Base-by-base conservation (phyloP, 768 basidiomycete species). In the Tulasnella sp. region DNA sequence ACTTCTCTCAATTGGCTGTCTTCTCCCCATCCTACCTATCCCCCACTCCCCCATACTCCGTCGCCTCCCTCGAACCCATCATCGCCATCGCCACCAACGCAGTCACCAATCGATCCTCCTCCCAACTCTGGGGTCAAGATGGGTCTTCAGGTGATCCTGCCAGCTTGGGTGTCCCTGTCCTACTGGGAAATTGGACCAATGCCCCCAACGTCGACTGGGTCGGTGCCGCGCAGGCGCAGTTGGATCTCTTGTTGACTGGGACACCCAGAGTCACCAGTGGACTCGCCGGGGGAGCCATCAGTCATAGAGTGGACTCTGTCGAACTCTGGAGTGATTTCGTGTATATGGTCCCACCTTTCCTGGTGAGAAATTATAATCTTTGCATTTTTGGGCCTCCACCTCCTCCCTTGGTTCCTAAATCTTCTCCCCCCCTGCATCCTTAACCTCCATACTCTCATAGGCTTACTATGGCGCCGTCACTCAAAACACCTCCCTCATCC, bases 381-480 rank as follows among this genome's bases (percentile, higher is more conserved):
- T 22, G 24, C 31, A 44, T 30, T 2, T 22, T 48, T 19, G 27
- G 19, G 29, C 30, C 21, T 25, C 19, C 19, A 53, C 51, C 10
- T 19, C 22, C 51, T 53, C 7, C 34, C 34, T 38, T 38, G n/a
- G n/a, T n/a, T n/a, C n/a, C n/a, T n/a, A n/a, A n/a, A n/a, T n/a
- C n/a, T 21, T 48, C 19, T 11, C 11, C 11, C 10, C 15, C 19
- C 50, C 8, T 27, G 8, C 25, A 52, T 52, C 15, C 19, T 48
- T 67, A 8, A 19, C 69, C 48, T 57, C 61, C 7, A 63, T 61
- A 7, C 59, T 61, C 22, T 66, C 67, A 49, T 42, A 67, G 38
- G 70, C 69, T n/a, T 69, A 69, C 61, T 67, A 66, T 48, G 69
- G 65, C 9, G 65, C 61, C 27, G 34, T 66, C 10, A 63, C 62